phyloP scores from a whole-genome alignment of 768 basidiomycete species.

The Phallus indusiatus region DNA sequence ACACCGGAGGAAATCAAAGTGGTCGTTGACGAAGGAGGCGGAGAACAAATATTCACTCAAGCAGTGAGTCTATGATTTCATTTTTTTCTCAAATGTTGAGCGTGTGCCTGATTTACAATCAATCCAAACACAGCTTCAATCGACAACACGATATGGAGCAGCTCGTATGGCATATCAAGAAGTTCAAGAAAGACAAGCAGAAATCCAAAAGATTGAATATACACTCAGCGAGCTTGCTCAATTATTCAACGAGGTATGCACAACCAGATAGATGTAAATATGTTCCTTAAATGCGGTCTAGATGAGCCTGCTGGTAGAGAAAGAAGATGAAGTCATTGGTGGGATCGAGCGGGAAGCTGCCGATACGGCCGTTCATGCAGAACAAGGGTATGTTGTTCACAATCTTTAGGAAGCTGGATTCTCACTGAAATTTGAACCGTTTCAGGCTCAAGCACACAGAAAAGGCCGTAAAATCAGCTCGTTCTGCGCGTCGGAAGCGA shows the following conservation, averaged over 20 bases:
- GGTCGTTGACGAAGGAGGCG: conserved; percentile 60
- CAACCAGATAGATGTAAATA: not conserved
- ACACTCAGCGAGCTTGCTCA: conserved; percentile 38
- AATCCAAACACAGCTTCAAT: conserved; percentile 59
- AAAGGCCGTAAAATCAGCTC: conserved; percentile 30
- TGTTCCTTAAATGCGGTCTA: conserved; percentile 18
- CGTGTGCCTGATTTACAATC: not conserved
- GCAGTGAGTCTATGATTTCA: conserved; percentile 35
- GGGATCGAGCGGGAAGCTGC: conserved; percentile 53
- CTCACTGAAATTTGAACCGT: not conserved
- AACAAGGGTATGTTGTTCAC: conserved; percentile 48
- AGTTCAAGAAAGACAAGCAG: conserved; percentile 39
- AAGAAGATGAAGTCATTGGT: conserved; percentile 70
- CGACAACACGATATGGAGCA: conserved; percentile 39
- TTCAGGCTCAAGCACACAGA: conserved; percentile 29
- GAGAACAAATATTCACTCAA: conserved; percentile 68
- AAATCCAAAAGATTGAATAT: conserved; percentile 39
- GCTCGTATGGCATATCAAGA: conserved; percentile 35
- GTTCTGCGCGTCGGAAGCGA: conserved; percentile 33
- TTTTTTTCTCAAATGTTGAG: not conserved
- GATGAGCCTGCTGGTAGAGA: conserved; percentile 72
- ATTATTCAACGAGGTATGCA: conserved; percentile 16
- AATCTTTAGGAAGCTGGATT: not conserved
- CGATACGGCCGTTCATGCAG: conserved; percentile 58
- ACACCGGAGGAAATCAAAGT: conserved; percentile 72